These are phyloP conservation scores for Suillus subaureus DNA, from an alignment of 768 basidiomycete genomes.

Conservation along the genomic window DNA sequence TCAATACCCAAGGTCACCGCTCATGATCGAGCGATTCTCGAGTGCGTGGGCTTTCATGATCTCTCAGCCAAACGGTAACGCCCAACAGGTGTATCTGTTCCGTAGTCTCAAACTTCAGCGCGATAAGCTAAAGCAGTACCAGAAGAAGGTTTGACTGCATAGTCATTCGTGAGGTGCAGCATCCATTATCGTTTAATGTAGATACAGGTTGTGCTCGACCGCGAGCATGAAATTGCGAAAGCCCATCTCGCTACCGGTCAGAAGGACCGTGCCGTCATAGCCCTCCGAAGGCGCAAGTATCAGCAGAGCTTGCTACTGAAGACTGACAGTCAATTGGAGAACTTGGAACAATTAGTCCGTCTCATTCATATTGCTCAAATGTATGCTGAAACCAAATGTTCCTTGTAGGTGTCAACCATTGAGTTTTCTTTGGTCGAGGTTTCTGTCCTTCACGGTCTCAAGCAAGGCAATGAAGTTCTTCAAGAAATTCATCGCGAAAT, in stretches of 20 bases:
- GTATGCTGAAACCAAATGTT: background rate
- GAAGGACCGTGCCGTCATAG: conserved; percentile 85
- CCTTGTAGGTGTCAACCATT: conserved; percentile 83
- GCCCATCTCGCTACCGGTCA: conserved; percentile 77
- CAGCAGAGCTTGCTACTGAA: conserved; percentile 85
- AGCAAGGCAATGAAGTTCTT: conserved; percentile 91
- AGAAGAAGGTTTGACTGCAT: conserved; percentile 70
- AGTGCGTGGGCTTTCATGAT: conserved; percentile 57
- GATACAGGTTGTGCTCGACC: conserved; percentile 85
- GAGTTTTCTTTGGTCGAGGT: conserved; percentile 95
- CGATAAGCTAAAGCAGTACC: conserved; percentile 95
- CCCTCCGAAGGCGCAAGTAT: conserved; percentile 90
- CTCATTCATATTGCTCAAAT: conserved; percentile 1
- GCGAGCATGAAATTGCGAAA: conserved; percentile 90
- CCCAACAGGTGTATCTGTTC: conserved; percentile 15
- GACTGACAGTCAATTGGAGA: conserved; percentile 90
- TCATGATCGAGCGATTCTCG: conserved; percentile 93
- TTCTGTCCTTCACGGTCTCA: conserved; percentile 88
- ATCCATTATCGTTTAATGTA: conserved; percentile 30
- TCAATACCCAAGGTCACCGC: conserved; percentile 87
- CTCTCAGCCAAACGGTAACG: conserved; percentile 19
- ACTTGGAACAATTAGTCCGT: conserved; percentile 83
- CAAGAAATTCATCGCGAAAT: conserved; percentile 95
- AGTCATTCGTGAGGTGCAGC: background rate
- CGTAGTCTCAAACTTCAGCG: conserved; percentile 91